Evolutionary conservation across 1,139 yeast genomes (phyloP), one percentile per base, ranked within the genome.

Genomic region (Maudiozyma humilis): DNA sequence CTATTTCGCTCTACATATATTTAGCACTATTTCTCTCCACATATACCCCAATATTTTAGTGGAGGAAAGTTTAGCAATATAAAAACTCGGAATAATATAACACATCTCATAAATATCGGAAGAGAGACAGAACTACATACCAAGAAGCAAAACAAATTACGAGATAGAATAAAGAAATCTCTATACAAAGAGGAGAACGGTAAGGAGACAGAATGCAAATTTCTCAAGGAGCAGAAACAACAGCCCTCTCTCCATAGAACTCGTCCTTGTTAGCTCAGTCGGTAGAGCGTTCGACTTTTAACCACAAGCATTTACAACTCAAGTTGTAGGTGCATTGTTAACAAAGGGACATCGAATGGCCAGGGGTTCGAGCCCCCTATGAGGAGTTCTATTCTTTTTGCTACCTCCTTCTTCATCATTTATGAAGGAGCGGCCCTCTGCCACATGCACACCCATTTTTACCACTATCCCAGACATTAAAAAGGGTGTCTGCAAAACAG

Each of bases 311-410:
- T 17, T 15, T 31, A 55, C 50, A 32, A 10, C 2, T 14, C 8
- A 10, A 14, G 12, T 6, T 23, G 27, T 23, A 23, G 27, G 27
- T 23, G 27, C 27, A 23, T 6, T 23, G 27, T 56, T 48, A 51
- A 44, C 51, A 62, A 56, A 57, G 62, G 63, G 51, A 43, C 43
- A 59, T 61, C 63, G 64, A 60, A 59, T 59, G 59, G 65, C 59
- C 65, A 61, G 64, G 64, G 63, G 65, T 61, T 61, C 65, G 64
- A 61, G 62, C 65, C 64, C 65, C 64, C 63, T 59, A 59, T 58
- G 64, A 60, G 64, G 64, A 60, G 64, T 59, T 59, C 59, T 49
- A 45, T 49, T 44, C 46, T 43, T 41, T 45, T 42, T 37, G 41
- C 19, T 16, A 13, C 12, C 13, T 2, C 5, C 16, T 13, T 16